Evolutionary conservation across 148 eudicot genomes (phyloP).

Genomic region (Euryodendron excelsum): DNA sequence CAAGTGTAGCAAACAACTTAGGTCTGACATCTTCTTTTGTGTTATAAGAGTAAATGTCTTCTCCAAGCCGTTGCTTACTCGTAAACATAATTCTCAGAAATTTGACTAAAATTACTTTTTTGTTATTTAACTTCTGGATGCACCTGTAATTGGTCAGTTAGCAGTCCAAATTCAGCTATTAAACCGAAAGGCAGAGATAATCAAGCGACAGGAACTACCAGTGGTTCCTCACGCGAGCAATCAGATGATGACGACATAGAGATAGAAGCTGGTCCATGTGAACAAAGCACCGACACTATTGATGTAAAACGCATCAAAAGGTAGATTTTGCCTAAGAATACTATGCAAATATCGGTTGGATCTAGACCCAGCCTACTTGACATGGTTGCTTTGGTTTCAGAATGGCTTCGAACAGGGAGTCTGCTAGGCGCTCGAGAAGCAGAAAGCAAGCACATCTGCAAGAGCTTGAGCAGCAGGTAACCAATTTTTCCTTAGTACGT

Average conservation of each 20-base stretch:
- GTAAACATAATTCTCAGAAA: not conserved
- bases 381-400: slow-evolving; percentile 36
- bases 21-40: not conserved
- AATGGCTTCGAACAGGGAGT: slow-evolving; percentile 89
- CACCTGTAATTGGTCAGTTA: slow-evolving; percentile 36
- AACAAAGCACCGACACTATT: slow-evolving; percentile 57
- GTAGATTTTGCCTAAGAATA: slow-evolving; percentile 21
- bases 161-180: slow-evolving; percentile 64
- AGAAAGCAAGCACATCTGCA: slow-evolving; percentile 81
- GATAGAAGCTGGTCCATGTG: slow-evolving; percentile 68
- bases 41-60: not conserved
- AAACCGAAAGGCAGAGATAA: slow-evolving; percentile 51
- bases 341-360: not conserved
- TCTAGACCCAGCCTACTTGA: slow-evolving; percentile 11
- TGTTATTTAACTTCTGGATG: slow-evolving; percentile 3
- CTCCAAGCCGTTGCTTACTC: not conserved
- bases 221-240: slow-evolving; percentile 60
- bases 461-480: slow-evolving; percentile 82
- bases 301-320: slow-evolving; percentile 62
- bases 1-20: not conserved
- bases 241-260: slow-evolving; percentile 86
- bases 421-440: slow-evolving; percentile 85
- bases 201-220: slow-evolving; percentile 47
- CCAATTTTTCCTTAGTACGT: slow-evolving; percentile 1
- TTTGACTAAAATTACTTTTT: not conserved